These are phyloP conservation scores for Cercospora sp. DNA, from an alignment of 2,329 filamentous ascomycete genomes.

Conservation along the genomic window DNA sequence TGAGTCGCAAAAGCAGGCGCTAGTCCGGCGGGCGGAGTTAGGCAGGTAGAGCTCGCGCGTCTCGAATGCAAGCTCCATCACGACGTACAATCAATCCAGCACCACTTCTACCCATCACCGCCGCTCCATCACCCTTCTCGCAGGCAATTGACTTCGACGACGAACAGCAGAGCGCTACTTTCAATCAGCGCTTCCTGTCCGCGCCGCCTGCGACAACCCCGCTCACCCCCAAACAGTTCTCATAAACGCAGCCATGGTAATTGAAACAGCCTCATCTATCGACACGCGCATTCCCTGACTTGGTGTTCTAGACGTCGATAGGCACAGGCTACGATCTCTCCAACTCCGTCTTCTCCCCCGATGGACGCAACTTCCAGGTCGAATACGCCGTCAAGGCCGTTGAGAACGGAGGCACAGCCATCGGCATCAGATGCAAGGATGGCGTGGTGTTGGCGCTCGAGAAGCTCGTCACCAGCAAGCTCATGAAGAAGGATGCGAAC, in stretches of 20 bases:
- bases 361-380: constrained; percentile 97
- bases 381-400: constrained; percentile 99
- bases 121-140: not conserved
- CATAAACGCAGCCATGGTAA: constrained; percentile 33
- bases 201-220: constrained; percentile 8
- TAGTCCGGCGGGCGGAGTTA: constrained; percentile 11
- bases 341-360: constrained; percentile 99
- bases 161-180: not conserved
- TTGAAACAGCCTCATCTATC: constrained; percentile 17
- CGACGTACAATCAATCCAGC: not conserved
- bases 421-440: constrained; percentile 96
- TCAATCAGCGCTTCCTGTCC: not conserved
- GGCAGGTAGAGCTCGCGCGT: constrained; percentile 13
- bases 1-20: not conserved
- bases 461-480: constrained; percentile 93
- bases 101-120: not conserved
- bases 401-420: constrained; percentile 92
- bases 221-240: constrained; percentile 8
- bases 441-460: constrained; percentile 94
- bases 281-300: constrained; percentile 8
- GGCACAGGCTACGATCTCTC: constrained; percentile 98
- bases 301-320: constrained; percentile 81
- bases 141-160: not conserved
- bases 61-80: constrained; percentile 13
- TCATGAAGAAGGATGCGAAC: constrained; percentile 92